A percentile compares a stretch with the other conserved stretches of the same genome.
phyloP scores from a whole-genome alignment of 2,329 filamentous ascomycete species.

The Zasmidium angulare region DNA sequence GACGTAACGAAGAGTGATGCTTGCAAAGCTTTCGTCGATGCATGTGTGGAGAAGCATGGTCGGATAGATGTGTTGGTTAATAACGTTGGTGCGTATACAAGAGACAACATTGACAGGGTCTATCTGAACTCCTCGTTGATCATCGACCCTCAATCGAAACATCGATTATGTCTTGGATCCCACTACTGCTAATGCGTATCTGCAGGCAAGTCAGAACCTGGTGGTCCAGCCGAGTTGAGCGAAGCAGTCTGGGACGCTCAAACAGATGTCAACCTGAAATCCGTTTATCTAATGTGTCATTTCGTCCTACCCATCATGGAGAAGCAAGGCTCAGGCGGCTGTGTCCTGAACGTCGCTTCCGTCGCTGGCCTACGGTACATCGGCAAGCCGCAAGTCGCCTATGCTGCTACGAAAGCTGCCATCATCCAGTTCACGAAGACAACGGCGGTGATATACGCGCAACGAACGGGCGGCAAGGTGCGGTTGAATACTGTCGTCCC shows the following conservation, averaged over 20 bases:
- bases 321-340: conserved; percentile 43
- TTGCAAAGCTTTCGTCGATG: conserved; percentile 54
- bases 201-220: conserved; percentile 49
- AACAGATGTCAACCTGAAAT: conserved; percentile 57
- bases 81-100: conserved; percentile 49
- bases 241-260: conserved; percentile 56
- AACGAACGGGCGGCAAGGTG: conserved; percentile 40
- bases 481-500: conserved; percentile 58
- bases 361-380: conserved; percentile 56
- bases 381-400: conserved; percentile 54
- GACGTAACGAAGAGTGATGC: conserved; percentile 55
- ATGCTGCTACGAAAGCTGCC: conserved; percentile 72
- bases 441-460: conserved; percentile 63
- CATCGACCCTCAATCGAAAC: too few species aligned
- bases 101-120: conserved; percentile 29
- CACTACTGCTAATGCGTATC: neutral
- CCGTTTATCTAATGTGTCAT: conserved; percentile 55
- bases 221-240: conserved; percentile 49
- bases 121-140: too few species aligned
- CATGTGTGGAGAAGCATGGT: conserved; percentile 53
- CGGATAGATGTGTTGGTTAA: conserved; percentile 62
- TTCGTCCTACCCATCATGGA: conserved; percentile 57
- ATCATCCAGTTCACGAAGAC: conserved; percentile 76
- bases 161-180: too few species aligned
- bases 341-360: conserved; percentile 40